Evolutionary conservation across 2,329 filamentous ascomycete species (phyloP).

Genomic region (Ceratocystis lukuohia): DNA sequence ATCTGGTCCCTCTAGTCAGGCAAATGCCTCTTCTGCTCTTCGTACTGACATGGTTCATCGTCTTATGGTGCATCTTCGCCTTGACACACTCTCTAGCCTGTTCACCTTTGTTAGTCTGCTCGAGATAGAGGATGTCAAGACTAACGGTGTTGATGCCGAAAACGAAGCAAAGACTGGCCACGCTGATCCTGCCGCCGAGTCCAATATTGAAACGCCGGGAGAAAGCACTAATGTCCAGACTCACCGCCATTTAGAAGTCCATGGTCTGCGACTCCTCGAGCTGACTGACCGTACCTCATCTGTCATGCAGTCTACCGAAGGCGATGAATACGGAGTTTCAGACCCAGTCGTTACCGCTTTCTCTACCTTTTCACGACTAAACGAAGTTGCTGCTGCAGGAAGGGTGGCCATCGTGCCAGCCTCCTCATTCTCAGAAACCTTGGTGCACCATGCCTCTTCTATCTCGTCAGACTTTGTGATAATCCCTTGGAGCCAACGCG

Average conservation of each 20-base stretch:
- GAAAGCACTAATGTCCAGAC: neutral
- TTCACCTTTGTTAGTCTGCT: constrained; percentile 74
- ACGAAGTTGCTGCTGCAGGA: constrained; percentile 71
- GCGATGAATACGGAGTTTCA: constrained; percentile 55
- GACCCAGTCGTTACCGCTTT: constrained; percentile 77
- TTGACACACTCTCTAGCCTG: constrained; percentile 71
- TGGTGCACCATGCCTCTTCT: constrained; percentile 56
- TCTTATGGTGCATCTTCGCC: constrained; percentile 65
- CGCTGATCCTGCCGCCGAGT: neutral
- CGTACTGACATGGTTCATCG: constrained; percentile 35
- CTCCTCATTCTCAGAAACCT: constrained; percentile 62
- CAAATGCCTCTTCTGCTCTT: constrained; percentile 16
- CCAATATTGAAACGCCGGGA: constrained; percentile 12
- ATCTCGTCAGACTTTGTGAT: constrained; percentile 61
- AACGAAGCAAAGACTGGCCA: constrained; percentile 12
- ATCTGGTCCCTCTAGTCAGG: constrained; percentile 23
- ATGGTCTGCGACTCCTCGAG: constrained; percentile 75
- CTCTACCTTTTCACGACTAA: constrained; percentile 70
- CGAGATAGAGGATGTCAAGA: constrained; percentile 25
- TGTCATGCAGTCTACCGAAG: constrained; percentile 84
- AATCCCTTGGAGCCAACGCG: constrained; percentile 81
- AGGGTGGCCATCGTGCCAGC: constrained; percentile 70
- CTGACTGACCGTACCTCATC: constrained; percentile 86
- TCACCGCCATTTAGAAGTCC: constrained; percentile 48
- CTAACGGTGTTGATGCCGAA: constrained; percentile 20